Base-by-base conservation (phyloP, 768 basidiomycete genomes). In the Boletus rubropictus region DNA sequence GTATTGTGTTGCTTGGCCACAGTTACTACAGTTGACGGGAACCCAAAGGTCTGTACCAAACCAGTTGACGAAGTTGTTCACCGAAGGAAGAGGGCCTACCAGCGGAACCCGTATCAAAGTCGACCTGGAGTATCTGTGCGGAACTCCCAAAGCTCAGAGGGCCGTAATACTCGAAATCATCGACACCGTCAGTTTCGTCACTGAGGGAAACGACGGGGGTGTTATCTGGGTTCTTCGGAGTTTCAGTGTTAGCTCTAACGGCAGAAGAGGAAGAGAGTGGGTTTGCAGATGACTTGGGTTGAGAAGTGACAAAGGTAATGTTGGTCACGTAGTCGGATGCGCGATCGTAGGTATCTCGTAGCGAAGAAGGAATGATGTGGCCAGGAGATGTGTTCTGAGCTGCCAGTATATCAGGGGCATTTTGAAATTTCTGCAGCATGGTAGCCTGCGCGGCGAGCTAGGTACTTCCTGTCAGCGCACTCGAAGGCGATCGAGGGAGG, bases 51-150 rank as follows among this genome's bases (percentile, higher is more conserved):
- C 85, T 28, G 77, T 69, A 17, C 9, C 11, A n/a, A 22, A 29
- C 17, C 4, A 3, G 25, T 28, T 8, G 29, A 25, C 24, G 21
- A 8, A 7, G n/a, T 7, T 0, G 4, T 15, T 22, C 27, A 7
- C 15, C 6, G n/a, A 45, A 33, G 21, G 11, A 17, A 27, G 15
- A 27, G 2, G 33, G 1, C 51, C 8, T 28, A 62, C 59, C 59
- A 17, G 59, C 54, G 7, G 79, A 81, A 41, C 84, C 82, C 3
- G 84, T 86, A 61, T 87, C 85, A 52, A 86, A 67, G 60, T 82
- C 77, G 28, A 86, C 72, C 3, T 72, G 68, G 15, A 86, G 55
- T 18, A 52, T 43, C 60, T 84, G 82, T 1, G 66, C 53, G 1
- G 76, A 76, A 15, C 79, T 79, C 9, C 85, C 86, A 42, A 86